These are phyloP conservation scores for Lactarius deliciosus DNA, from an alignment of 768 basidiomycete species.

Conservation along the genomic window DNA sequence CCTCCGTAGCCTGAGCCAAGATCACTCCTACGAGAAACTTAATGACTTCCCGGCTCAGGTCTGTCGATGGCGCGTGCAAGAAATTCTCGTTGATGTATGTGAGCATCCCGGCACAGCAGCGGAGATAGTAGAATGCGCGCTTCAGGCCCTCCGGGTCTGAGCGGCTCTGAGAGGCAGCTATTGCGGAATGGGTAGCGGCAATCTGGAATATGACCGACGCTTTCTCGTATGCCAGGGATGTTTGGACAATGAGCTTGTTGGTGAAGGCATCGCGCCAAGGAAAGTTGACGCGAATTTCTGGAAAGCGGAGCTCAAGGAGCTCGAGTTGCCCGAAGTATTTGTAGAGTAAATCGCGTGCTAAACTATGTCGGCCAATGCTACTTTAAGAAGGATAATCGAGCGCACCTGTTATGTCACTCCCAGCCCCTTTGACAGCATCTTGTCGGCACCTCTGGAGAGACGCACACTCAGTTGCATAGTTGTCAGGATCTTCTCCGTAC, in stretches of 20 bases:
- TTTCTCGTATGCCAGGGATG: conserved; percentile 97
- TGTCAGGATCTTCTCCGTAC: conserved; percentile 91
- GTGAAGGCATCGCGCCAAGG: conserved; percentile 98
- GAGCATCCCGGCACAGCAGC: conserved; percentile 92
- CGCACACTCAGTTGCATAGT: conserved; percentile 81
- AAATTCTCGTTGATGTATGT: conserved; percentile 99
- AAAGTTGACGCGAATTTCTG: conserved; percentile 94
- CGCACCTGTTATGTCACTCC: conserved; percentile 91
- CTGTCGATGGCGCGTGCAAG: conserved; percentile 93
- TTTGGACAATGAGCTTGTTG: conserved; percentile 88
- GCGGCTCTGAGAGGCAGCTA: conserved; percentile 82
- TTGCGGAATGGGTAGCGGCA: conserved; percentile 88
- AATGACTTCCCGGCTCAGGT: conserved; percentile 90
- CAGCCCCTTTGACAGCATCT: conserved; percentile 94
- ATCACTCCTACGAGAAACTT: conserved; percentile 89
- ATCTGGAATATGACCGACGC: conserved; percentile 97
- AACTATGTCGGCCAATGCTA: background rate
- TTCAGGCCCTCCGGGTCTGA: conserved; percentile 47
- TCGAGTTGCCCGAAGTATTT: conserved; percentile 99
- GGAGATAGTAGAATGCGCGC: conserved; percentile 82
- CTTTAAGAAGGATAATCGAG: conserved; percentile 18
- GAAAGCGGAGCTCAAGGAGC: conserved; percentile 92
- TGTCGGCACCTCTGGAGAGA: conserved; percentile 88
- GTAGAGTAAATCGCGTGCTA: conserved; percentile 91
- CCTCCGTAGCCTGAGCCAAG: conserved; percentile 91